A percentile compares a stretch with the other conserved stretches of the same genome.
Evolutionary conservation across 225 moss, liverwort and hornwort genomes (phyloP).

Genomic region (Antitrichia curtipendula): DNA sequence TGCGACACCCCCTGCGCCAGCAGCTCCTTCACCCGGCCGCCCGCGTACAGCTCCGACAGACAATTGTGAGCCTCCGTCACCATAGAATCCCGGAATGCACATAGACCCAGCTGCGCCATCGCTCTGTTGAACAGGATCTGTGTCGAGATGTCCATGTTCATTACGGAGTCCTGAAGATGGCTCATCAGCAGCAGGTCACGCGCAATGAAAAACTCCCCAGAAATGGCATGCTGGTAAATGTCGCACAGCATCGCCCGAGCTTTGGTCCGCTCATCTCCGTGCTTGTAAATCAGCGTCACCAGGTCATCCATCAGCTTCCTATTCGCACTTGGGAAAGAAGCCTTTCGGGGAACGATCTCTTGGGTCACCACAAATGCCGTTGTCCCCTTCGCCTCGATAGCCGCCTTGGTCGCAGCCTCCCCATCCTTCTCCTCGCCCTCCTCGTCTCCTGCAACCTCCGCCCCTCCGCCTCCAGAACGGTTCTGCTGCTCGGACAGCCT

Average conservation of each 20-base stretch:
- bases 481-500: slow-evolving; percentile 73
- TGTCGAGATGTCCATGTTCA: slow-evolving; percentile 94
- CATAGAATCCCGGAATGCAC: slow-evolving; percentile 76
- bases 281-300: slow-evolving; percentile 75
- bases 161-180: slow-evolving; percentile 88
- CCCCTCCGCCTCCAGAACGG: slow-evolving; percentile 24
- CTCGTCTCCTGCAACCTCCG: slow-evolving; percentile 27
- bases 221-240: slow-evolving; percentile 91
- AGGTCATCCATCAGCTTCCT: slow-evolving; percentile 85
- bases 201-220: slow-evolving; percentile 72
- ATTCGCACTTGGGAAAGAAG: slow-evolving; percentile 62
- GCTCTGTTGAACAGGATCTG: slow-evolving; percentile 92
- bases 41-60: slow-evolving; percentile 81
- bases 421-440: slow-evolving; percentile 56
- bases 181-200: slow-evolving; percentile 95
- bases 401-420: slow-evolving; percentile 17
- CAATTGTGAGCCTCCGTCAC: slow-evolving; percentile 78
- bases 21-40: slow-evolving; percentile 88
- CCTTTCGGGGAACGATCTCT: slow-evolving; percentile 60
- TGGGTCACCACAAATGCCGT: slow-evolving; percentile 65
- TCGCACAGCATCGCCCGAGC: slow-evolving; percentile 97
- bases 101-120: slow-evolving; percentile 92
- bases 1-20: slow-evolving; percentile 93
- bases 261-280: slow-evolving; percentile 92
- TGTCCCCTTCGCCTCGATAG: slow-evolving; percentile 59